Conservation (phyloP, 345 rosid genomes). For the Geranium brycei region DNA sequence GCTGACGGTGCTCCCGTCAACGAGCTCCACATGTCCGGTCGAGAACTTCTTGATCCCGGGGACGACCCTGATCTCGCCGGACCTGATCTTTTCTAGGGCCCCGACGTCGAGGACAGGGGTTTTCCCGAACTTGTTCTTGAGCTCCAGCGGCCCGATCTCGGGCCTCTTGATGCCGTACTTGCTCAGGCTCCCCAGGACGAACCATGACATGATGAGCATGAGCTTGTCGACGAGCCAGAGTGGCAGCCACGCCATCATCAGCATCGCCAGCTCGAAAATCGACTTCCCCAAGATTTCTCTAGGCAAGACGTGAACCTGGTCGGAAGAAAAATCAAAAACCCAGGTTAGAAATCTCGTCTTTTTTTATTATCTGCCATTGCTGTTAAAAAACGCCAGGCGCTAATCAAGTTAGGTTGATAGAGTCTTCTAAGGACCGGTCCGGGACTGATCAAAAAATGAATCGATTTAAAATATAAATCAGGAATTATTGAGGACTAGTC, state of each 20-base stretch:
- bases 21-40: conserved; percentile 43
- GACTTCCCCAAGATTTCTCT: conserved; percentile 69
- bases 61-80: conserved; percentile 59
- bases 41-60: conserved; percentile 54
- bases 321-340: background rate
- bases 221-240: conserved; percentile 60
- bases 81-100: conserved; percentile 48
- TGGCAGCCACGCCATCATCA: conserved; percentile 60
- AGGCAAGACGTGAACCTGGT: conserved; percentile 75
- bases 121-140: conserved; percentile 51
- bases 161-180: conserved; percentile 66
- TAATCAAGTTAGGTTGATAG: no score
- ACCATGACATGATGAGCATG: conserved; percentile 38
- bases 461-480: background rate
- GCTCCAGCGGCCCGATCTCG: conserved; percentile 43
- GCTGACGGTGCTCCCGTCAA: conserved; percentile 41
- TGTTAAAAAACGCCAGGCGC: no score
- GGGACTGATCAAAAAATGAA: no score
- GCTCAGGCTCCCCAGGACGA: conserved; percentile 44
- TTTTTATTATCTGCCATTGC: no score
- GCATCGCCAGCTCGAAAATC: conserved; percentile 46
- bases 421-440: no score
- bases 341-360: background rate
- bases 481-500: no score
- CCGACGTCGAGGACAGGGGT: conserved; percentile 81